Conservation (phyloP, 768 basidiomycete genomes). For the Boletus sp. region DNA sequence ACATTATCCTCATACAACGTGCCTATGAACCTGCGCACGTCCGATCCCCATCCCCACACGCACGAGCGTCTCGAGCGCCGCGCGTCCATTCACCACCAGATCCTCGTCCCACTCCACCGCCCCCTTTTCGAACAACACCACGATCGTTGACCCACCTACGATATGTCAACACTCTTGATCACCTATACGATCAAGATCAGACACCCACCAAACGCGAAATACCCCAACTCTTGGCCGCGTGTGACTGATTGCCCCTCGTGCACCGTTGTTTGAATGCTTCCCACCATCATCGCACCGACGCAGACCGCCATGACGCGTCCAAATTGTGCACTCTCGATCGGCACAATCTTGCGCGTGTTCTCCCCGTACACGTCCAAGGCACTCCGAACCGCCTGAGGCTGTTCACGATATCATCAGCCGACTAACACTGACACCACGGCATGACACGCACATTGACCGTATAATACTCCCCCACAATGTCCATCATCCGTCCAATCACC, state of each 20-base stretch:
- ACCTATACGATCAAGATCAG: neutral
- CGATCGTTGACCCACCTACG: slow-evolving; percentile 87
- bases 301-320: slow-evolving; percentile 92
- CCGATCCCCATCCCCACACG: slow-evolving; percentile 89
- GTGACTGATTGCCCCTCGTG: slow-evolving; percentile 76
- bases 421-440: neutral
- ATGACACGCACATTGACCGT: slow-evolving; percentile 80
- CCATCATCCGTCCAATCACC: slow-evolving; percentile 74
- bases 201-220: slow-evolving; percentile 87
- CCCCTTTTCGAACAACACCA: slow-evolving; percentile 85
- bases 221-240: slow-evolving; percentile 89
- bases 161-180: neutral
- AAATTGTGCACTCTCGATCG: slow-evolving; percentile 86
- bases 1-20: neutral
- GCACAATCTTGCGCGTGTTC: slow-evolving; percentile 89
- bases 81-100: slow-evolving; percentile 76
- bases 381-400: slow-evolving; percentile 94
- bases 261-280: slow-evolving; percentile 86
- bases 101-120: slow-evolving; percentile 91
- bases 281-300: slow-evolving; percentile 94
- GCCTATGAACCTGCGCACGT: slow-evolving; percentile 6
- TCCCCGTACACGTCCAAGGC: slow-evolving; percentile 92
- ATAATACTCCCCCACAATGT: slow-evolving; percentile 91
- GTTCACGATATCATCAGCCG: neutral
- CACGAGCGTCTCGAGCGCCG: slow-evolving; percentile 87